Evolutionary conservation across 2,329 filamentous ascomycete species (phyloP), one percentile per base, ranked within the genome.

Genomic region (Trichoderma cornu-damae): DNA sequence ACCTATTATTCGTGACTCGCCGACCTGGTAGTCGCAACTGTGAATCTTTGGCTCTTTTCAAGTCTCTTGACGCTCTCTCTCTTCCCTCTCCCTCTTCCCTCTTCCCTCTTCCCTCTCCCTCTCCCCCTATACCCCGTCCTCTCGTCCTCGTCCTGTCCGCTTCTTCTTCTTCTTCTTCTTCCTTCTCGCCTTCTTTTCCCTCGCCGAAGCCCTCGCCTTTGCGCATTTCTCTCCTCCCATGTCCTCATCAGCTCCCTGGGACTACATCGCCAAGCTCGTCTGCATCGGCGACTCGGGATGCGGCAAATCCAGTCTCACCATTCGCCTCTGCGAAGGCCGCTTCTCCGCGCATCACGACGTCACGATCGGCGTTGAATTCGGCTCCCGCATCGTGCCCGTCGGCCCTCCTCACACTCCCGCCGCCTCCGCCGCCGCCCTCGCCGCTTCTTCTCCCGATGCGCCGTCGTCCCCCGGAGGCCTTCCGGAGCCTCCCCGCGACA

Each of bases 241-340:
- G 81, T 80, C 80, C 69, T 72, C 76, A 62, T 82, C 57, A 50
- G 47, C 86, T 68, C 87, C 90, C 73, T 97, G 93, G 93, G 91
- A 97, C 78, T 97, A 95, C 79, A 99, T 97, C 71, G 92, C 93
- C 73, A 99, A 99, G 76, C 89, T 99, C 67, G 93, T 97, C 70
- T 96, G 90, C 77, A 91, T 99, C 68, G 94, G 94, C 72, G 94
- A 97, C 77, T 94, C 89, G 44, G 94, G 92, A 70, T 96, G 90
- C 70, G 94, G 94, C 69, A 99, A 99, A 79, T 96, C 90, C 61
- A 84, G 90, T 74, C 84, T 96, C 65, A 96, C 92, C 57, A 92
- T 96, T 71, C 90, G 93, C 62, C 89, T 97, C 62, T 96, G 93
- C 77, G 93, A 96, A 80, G 92, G 92, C 67, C 90, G 93, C 72